phyloP scores from a whole-genome alignment of 2,329 filamentous ascomycete genomes.

The Tolypocladium pustulatum region DNA sequence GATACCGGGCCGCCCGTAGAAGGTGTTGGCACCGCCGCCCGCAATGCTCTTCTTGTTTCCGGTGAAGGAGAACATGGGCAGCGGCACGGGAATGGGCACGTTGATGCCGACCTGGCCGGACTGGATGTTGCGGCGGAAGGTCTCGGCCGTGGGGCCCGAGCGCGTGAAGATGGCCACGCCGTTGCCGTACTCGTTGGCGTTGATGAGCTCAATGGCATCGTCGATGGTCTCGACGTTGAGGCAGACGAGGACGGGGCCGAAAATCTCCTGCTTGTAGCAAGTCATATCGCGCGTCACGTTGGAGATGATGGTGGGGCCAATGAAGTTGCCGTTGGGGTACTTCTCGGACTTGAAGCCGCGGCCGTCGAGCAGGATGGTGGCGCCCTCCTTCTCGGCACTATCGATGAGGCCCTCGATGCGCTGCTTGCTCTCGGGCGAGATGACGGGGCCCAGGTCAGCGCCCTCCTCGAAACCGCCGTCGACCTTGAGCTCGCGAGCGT shows the following conservation, averaged over 20 bases:
- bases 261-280: constrained; percentile 80
- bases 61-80: constrained; percentile 64
- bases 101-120: constrained; percentile 82
- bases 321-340: constrained; percentile 79
- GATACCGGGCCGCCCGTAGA: constrained; percentile 88
- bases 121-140: constrained; percentile 72
- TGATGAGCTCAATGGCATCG: constrained; percentile 72
- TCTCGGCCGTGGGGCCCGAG: constrained; percentile 64
- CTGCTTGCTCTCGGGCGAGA: constrained; percentile 67
- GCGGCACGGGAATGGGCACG: constrained; percentile 63
- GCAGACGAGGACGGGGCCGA: constrained; percentile 75
- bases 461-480: constrained; percentile 75
- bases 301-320: constrained; percentile 73
- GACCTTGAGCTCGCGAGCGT: constrained; percentile 61
- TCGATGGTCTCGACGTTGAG: constrained; percentile 69
- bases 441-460: constrained; percentile 73
- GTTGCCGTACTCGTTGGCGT: constrained; percentile 79
- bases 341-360: constrained; percentile 64
- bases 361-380: constrained; percentile 73
- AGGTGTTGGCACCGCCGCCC: constrained; percentile 83
- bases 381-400: constrained; percentile 69
- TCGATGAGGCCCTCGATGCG: constrained; percentile 68
- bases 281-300: constrained; percentile 72
- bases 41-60: constrained; percentile 85
- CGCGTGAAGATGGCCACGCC: constrained; percentile 77